Base-by-base conservation (phyloP, 495 filamentous ascomycete genomes). In the Sordaria brevicollis region DNA sequence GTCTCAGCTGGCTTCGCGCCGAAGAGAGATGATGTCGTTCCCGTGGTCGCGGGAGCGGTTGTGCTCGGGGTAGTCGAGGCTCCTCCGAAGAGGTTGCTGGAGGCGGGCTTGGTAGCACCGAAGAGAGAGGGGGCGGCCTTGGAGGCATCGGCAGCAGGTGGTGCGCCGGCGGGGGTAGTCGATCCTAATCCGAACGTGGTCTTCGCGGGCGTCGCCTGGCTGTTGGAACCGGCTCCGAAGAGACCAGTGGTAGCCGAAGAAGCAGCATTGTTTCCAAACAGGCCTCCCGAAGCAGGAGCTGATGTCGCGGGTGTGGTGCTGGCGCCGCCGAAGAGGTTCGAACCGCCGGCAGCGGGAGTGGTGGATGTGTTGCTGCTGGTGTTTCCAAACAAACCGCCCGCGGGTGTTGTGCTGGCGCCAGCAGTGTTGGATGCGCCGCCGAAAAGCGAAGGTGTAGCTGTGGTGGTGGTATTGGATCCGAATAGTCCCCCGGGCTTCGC, bases 231-330 rank as follows among this genome's bases (percentile, higher is more conserved):
- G n/a, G 35, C 35, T 65, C 38, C 38, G 38, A 68, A 68, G 4
- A 68, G 17, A 34, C 25, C 13, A 65, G 11, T 13, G 49, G 49
- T 74, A 54, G 81, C 82, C 19, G 81, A 79, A 17, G 84, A 65
- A 67, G 71, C 34, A 7, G 77, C 75, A 41, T 78, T 78, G 68
- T 72, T 80, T 38, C 78, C 80, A 73, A 87, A 86, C 4, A 75
- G 49, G 15, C 43, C 43, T 6, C 68, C 65, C 41, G 68, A 54
- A 5, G n/a, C n/a, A n/a, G 25, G 15, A 62, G 49, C 49, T 17
- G 2, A 21, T 62, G 49, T 62, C 33, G 49, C 25, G 25, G 49
- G 49, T 62, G 49, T 62, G 25, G 49, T 62, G 25, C 49, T 62
- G 34, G 49, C 39, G 13, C 38, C 67, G 29, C 67, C 67, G 4